Evolutionary conservation across 768 basidiomycete genomes (phyloP).

Genomic region (Butyriboletus loyo): DNA sequence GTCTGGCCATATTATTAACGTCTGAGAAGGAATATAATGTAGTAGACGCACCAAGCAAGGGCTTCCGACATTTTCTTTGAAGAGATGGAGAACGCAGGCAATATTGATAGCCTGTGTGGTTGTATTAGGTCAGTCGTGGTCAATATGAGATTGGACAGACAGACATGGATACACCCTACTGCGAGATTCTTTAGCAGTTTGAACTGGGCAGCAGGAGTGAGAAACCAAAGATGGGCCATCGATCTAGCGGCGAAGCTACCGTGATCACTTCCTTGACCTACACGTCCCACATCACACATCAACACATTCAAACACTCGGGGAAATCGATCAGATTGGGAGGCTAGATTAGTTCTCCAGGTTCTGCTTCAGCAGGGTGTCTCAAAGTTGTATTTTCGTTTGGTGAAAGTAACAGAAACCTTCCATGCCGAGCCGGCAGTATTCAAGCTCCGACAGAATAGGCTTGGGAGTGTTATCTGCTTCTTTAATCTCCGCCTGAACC

Average conservation of each 20-base stretch:
- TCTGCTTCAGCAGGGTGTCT: background rate
- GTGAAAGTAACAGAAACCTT: too few species aligned
- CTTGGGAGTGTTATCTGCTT: too few species aligned
- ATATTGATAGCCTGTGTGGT: slow-evolving; percentile 52
- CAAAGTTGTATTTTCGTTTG: too few species aligned
- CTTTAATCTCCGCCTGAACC: too few species aligned
- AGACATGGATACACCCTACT: slow-evolving; percentile 28
- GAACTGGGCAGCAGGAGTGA: slow-evolving; percentile 10
- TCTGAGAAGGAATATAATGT: background rate
- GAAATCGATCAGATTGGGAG: background rate
- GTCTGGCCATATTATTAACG: slow-evolving; percentile 41
- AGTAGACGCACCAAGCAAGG: slow-evolving; percentile 45
- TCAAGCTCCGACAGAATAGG: too few species aligned
- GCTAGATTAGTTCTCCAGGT: background rate
- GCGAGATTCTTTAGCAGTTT: slow-evolving; percentile 19
- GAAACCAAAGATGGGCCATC: slow-evolving; percentile 17
- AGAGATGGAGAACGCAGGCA: slow-evolving; percentile 57
- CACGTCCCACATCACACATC: background rate
- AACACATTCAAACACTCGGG: background rate
- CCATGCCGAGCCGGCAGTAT: too few species aligned
- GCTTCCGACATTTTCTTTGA: slow-evolving; percentile 58
- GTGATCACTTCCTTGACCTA: background rate
- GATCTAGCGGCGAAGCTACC: background rate
- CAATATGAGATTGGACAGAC: slow-evolving; percentile 1
- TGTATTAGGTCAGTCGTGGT: background rate